Evolutionary conservation across 2,329 filamentous ascomycete species (phyloP).

Genomic region (Fusarium transvaalense): DNA sequence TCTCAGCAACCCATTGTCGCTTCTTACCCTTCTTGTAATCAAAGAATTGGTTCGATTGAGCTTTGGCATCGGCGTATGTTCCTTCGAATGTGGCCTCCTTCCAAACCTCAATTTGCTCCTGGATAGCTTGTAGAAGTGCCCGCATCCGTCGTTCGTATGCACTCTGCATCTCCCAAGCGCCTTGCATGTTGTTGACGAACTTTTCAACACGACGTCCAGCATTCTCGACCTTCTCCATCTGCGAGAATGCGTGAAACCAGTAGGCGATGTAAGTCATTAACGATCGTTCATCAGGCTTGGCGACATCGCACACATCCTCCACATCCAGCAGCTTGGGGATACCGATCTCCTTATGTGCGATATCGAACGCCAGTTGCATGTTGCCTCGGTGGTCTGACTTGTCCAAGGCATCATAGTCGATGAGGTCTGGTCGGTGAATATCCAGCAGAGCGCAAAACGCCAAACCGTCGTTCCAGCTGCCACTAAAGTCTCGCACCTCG

Average conservation of each 20-base stretch:
- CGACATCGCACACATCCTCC: conserved; percentile 96
- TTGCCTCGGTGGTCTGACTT: conserved; percentile 95
- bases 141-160: conserved; percentile 93
- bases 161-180: conserved; percentile 99
- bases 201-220: conserved; percentile 96
- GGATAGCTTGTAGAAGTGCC: conserved; percentile 80
- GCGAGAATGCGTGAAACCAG: conserved; percentile 99
- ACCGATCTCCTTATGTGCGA: conserved; percentile 94
- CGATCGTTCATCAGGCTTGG: conserved; percentile 94
- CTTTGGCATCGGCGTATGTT: conserved; percentile 92
- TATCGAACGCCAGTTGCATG: conserved; percentile 98
- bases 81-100: conserved; percentile 85
- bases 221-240: conserved; percentile 99
- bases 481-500: conserved; percentile 93
- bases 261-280: conserved; percentile 99
- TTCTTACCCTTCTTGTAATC: conserved; percentile 93
- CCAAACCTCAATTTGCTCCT: conserved; percentile 81
- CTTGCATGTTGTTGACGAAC: conserved; percentile 98
- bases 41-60: conserved; percentile 83
- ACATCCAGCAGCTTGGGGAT: conserved; percentile 96
- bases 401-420: conserved; percentile 95
- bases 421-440: conserved; percentile 96
- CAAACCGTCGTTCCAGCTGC: conserved; percentile 96
- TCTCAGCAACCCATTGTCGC: conserved; percentile 96
- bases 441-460: conserved; percentile 97